Percentiles rank a stretch among this genome's conserved stretches.
phyloP scores from a whole-genome alignment of 345 rosid species.

The Hevea brasiliensis region DNA sequence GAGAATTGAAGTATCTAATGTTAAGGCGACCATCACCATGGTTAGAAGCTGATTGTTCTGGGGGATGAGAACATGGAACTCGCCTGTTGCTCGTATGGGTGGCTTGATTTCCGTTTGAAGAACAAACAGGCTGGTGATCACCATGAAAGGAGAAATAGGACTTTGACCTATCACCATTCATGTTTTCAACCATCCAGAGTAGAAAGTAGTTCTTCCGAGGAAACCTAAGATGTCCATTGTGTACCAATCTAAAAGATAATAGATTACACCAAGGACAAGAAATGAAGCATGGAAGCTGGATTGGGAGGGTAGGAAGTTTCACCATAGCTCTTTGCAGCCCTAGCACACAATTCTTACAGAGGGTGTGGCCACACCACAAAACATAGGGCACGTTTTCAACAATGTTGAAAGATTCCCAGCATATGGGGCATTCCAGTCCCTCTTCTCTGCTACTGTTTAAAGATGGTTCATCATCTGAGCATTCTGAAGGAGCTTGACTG shows the following conservation, averaged over 20 bases:
- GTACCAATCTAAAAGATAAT: constrained; percentile 73
- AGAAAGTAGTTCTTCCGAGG: constrained; percentile 85
- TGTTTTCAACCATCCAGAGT: constrained; percentile 95
- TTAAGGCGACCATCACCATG: constrained; percentile 31
- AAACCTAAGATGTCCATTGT: constrained; percentile 68
- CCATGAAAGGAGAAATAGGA: constrained; percentile 29
- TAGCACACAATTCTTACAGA: constrained; percentile 80
- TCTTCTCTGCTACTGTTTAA: constrained; percentile 55
- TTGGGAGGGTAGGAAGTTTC: constrained; percentile 69
- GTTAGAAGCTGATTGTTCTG: constrained; percentile 36
- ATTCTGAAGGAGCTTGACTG: constrained; percentile 46
- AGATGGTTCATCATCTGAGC: constrained; percentile 73
- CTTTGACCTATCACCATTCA: constrained; percentile 66
- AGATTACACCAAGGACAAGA: constrained; percentile 93
- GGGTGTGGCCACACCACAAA: constrained; percentile 91
- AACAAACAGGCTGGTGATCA: constrained; percentile 32
- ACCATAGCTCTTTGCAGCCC: constrained; percentile 79
- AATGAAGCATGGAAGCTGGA: constrained; percentile 84
- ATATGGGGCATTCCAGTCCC: constrained; percentile 84
- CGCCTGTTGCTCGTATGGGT: constrained; percentile 31
- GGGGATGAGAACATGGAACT: constrained; percentile 21
- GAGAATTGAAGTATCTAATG: constrained; percentile 32
- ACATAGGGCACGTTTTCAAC: constrained; percentile 93
- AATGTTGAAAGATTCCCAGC: constrained; percentile 86
- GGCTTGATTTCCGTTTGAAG: constrained; percentile 25